These are phyloP conservation scores for Mycena olivaceomarginata DNA, from an alignment of 768 basidiomycete genomes.

Conservation along the genomic window DNA sequence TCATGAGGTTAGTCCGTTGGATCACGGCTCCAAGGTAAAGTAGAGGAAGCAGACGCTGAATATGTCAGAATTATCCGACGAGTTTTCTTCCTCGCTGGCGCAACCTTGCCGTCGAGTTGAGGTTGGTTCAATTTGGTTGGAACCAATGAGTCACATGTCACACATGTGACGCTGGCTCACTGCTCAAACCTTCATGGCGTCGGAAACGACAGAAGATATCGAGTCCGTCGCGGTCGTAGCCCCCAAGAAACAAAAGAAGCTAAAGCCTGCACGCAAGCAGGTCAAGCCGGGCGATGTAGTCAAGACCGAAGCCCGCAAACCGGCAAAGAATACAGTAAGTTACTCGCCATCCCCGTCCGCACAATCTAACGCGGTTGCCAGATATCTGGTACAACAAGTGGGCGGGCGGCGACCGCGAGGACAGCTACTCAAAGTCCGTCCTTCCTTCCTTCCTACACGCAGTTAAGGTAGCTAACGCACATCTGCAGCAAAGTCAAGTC, in stretches of 20 bases:
- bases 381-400: conserved; percentile 99
- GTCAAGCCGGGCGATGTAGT: conserved; percentile 94
- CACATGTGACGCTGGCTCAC: too few relatives aligned
- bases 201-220: conserved; percentile 35
- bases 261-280: conserved; percentile 95
- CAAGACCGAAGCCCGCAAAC: conserved; percentile 93
- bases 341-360: not conserved
- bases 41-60: too few relatives aligned
- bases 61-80: too few relatives aligned
- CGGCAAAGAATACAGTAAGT: conserved; percentile 97
- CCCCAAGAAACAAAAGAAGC: conserved; percentile 72
- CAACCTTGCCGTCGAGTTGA: too few relatives aligned
- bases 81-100: too few relatives aligned
- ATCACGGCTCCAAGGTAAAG: too few relatives aligned
- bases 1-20: too few relatives aligned
- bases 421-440: conserved; percentile 94
- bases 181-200: not conserved
- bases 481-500: conserved; percentile 90
- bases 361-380: conserved; percentile 50
- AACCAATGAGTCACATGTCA: too few relatives aligned
- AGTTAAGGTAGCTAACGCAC: conserved; percentile 33
- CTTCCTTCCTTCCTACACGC: conserved; percentile 8
- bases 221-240: conserved; percentile 43
- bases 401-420: conserved; percentile 99
- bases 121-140: too few relatives aligned